Evolutionary conservation across 768 basidiomycete genomes (phyloP), one percentile per base, ranked within the genome.

Genomic region (Russula compacta): DNA sequence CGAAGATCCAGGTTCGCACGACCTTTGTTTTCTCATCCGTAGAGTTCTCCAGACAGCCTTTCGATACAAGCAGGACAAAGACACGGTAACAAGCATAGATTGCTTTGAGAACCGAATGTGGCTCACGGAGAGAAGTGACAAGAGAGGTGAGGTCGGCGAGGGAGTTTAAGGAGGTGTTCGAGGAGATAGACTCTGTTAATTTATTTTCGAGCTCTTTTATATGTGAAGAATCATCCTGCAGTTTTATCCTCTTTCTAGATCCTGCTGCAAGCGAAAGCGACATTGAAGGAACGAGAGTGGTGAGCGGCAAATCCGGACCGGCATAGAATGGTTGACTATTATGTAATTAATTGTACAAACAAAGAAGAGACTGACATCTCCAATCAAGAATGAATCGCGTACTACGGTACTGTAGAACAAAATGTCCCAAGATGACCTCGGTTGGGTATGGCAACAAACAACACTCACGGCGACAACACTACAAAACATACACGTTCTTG

Each of bases 71-170:
- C 21, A 79, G 66, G 9, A 88, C 81, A 69, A 92, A 93, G 12
- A 86, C 77, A 42, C 94, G 76, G 71, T 95, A 94, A 6, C 89
- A 71, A 0, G 92, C 86, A 73, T 92, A 95, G 17, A 93, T 79
- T 1, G 82, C 85, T 70, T 88, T 92, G 58, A 80, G 87, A 14
- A 83, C 80, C 33, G 81, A 78, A 64, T 79, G 78, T 0, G 88
- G 75, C 43, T 83, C 78, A 44, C 75, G 67, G 1, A 78, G 71
- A 17, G 74, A 71, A 35, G 77, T 71, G 0, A 84, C 77, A 35
- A 91, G 71, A 15, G 81, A 75, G 56, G 92, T 70, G 8, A 97
- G 82, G 71, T 92, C 88, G 12, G 85, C 82, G 21, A 97, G 72
- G 33, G 81, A 75, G 68, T 97, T 98, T 46, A 97, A 77, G 19